Evolutionary conservation across 1,139 yeast genomes (phyloP).

Genomic region (Blastobotrys buckinghamii): DNA sequence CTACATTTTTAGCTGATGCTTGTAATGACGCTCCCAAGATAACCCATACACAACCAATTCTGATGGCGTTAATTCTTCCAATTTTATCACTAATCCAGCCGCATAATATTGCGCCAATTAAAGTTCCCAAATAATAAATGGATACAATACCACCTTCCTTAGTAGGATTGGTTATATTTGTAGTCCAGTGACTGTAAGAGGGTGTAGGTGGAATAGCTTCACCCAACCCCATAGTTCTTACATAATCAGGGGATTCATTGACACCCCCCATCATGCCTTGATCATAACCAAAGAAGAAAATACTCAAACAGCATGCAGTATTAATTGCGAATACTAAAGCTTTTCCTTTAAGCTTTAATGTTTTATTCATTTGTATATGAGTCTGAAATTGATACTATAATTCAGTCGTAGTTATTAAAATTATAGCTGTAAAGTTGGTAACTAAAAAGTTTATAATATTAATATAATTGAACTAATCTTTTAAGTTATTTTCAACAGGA

Average conservation of each 20-base stretch:
- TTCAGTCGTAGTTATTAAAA: too few species aligned
- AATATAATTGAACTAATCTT: too few species aligned
- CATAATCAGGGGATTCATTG: conserved; percentile 36
- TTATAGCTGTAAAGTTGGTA: too few species aligned
- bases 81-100: conserved; percentile 27
- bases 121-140: conserved; percentile 36
- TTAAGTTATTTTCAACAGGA: too few species aligned
- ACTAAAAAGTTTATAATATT: too few species aligned
- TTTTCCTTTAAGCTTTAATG: conserved; percentile 11
- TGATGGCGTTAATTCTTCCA: conserved; percentile 31
- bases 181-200: conserved; percentile 24
- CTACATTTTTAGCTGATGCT: conserved; percentile 27
- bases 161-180: conserved; percentile 32
- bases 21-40: conserved; percentile 33
- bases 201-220: conserved; percentile 15
- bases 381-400: too few species aligned
- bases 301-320: conserved; percentile 23
- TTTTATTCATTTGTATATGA: too few species aligned
- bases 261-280: conserved; percentile 53
- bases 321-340: conserved; percentile 14
- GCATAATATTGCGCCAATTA: conserved; percentile 33
- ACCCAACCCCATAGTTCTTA: conserved; percentile 31
- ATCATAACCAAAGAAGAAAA: conserved; percentile 50
- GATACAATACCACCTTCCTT: conserved; percentile 41
- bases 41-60: conserved; percentile 29